A percentile compares a stretch with the other conserved stretches of the same genome.
Conservation (phyloP, 2,329 filamentous ascomycete genomes). For the Scytalidium sp. region DNA sequence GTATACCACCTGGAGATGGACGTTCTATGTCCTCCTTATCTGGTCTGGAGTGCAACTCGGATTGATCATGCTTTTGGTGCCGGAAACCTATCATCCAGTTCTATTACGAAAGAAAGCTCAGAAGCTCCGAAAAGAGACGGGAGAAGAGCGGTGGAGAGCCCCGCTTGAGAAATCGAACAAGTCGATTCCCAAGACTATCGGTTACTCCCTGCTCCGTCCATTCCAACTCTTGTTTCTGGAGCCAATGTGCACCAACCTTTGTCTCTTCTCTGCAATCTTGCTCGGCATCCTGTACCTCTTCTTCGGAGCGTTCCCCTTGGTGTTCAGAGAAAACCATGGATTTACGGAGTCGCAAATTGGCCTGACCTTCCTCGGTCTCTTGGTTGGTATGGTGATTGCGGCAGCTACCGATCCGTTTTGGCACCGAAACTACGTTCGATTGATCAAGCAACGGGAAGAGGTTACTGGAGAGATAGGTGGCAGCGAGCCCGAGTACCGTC, state of each 20-base stretch:
- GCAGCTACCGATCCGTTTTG: slow-evolving; percentile 64
- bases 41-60: slow-evolving; percentile 68
- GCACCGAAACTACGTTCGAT: slow-evolving; percentile 54
- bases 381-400: slow-evolving; percentile 65
- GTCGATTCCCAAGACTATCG: slow-evolving; percentile 62
- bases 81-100: slow-evolving; percentile 83
- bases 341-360: slow-evolving; percentile 79
- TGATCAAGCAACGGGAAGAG: slow-evolving; percentile 49
- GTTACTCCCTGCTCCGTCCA: slow-evolving; percentile 53
- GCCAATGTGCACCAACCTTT: slow-evolving; percentile 82
- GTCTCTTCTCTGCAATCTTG: slow-evolving; percentile 79
- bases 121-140: slow-evolving; percentile 67
- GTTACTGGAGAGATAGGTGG: slow-evolving; percentile 38
- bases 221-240: slow-evolving; percentile 78
- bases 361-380: slow-evolving; percentile 71
- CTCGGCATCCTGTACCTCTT: slow-evolving; percentile 87
- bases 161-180: slow-evolving; percentile 71
- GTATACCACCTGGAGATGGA: slow-evolving; percentile 73
- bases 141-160: slow-evolving; percentile 73
- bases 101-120: slow-evolving; percentile 71
- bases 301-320: slow-evolving; percentile 81
- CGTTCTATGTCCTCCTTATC: slow-evolving; percentile 80
- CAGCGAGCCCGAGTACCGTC: slow-evolving; percentile 82
- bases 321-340: slow-evolving; percentile 71
- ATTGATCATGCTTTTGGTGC: slow-evolving; percentile 69